Evolutionary conservation across 1,284 basidiomycete genomes (phyloP).

Genomic region (Golubevia sp.): DNA sequence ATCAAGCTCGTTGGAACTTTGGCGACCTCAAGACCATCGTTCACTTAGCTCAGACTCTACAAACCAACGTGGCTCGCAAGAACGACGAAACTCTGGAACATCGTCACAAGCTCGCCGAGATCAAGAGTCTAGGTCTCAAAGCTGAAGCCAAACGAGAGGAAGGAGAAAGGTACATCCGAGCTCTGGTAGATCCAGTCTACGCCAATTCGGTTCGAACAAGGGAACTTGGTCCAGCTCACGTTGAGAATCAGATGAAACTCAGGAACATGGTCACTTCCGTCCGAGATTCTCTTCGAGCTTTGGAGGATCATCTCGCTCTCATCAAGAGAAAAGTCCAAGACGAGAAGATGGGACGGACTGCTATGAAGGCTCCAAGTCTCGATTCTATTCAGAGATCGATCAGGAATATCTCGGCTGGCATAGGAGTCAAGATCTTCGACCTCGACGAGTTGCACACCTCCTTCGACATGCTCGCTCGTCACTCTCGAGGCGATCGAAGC

Average conservation of each 20-base stretch:
- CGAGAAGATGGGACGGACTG: constrained; percentile 25
- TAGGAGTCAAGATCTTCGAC: constrained; percentile 22
- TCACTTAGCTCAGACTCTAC: constrained; percentile 37
- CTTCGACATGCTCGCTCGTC: constrained; percentile 17
- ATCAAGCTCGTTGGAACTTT: constrained; percentile 56
- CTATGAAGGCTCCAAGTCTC: constrained; percentile 38
- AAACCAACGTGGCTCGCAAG: constrained; percentile 45
- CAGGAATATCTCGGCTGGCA: constrained; percentile 44
- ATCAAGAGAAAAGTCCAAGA: constrained; percentile 28
- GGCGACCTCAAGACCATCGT: constrained; percentile 58
- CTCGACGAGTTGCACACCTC: constrained; percentile 34
- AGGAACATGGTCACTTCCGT: constrained; percentile 37
- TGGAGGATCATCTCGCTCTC: constrained; percentile 35
- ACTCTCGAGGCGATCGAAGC: neutral
- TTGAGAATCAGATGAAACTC: constrained; percentile 49
- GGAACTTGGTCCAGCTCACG: constrained; percentile 54
- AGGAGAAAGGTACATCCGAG: constrained; percentile 48
- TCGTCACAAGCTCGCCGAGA: constrained; percentile 61
- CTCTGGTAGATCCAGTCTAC: constrained; percentile 45
- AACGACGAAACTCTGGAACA: constrained; percentile 42
- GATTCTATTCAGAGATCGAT: constrained; percentile 46
- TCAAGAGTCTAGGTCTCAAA: constrained; percentile 64
- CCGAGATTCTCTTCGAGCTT: constrained; percentile 37
- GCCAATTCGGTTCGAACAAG: constrained; percentile 47
- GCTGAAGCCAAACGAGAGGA: constrained; percentile 59